Percentiles rank a stretch among this genome's conserved stretches.
Evolutionary conservation across 345 rosid genomes (phyloP).

Genomic region (Streptanthus diversifolius): DNA sequence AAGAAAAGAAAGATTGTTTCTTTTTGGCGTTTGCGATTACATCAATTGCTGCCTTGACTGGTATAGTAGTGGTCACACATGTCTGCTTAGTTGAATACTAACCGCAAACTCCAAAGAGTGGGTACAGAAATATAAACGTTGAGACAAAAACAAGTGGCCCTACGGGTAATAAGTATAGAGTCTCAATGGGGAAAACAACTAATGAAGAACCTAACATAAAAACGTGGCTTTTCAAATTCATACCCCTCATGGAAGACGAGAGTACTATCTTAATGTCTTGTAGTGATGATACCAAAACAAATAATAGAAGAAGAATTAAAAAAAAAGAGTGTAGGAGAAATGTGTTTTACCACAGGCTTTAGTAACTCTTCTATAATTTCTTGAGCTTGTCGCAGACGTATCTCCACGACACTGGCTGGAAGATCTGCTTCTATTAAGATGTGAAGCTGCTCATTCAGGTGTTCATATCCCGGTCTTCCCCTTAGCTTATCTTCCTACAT

Average conservation of each 20-base stretch:
- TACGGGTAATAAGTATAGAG: conserved; percentile 24
- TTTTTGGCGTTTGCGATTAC: conserved; percentile 23
- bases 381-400: conserved; percentile 68
- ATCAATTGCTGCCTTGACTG: conserved; percentile 18
- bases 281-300: not conserved
- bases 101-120: conserved; percentile 26
- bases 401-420: conserved; percentile 64
- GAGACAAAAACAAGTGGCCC: conserved; percentile 20
- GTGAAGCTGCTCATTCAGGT: conserved; percentile 73
- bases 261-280: not conserved
- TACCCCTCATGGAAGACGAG: not conserved
- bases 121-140: conserved; percentile 23
- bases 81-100: conserved; percentile 26
- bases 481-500: conserved; percentile 72
- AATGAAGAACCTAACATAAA: conserved; percentile 4
- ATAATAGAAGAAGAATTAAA: not conserved
- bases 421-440: conserved; percentile 75
- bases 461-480: conserved; percentile 78
- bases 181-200: conserved; percentile 11
- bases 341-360: conserved; percentile 72
- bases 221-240: conserved; percentile 18
- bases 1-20: not conserved
- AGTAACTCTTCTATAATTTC: conserved; percentile 89
- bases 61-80: conserved; percentile 31
- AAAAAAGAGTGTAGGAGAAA: too few species aligned